Conservation (phyloP, 768 basidiomycete species). For the Hirschioporus abietinus region DNA sequence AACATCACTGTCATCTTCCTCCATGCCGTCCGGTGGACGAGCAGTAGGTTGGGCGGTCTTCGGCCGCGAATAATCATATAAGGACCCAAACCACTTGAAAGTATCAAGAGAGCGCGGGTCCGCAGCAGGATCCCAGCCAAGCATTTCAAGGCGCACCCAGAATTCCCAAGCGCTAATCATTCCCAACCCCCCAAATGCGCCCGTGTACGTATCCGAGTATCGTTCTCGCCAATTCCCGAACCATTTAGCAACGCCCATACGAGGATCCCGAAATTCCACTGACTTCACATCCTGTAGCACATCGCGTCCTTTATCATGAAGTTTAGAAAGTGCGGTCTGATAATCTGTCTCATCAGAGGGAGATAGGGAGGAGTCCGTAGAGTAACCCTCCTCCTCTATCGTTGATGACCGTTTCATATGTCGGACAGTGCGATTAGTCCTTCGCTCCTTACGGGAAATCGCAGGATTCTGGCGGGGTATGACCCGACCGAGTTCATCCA, state of each 20-base stretch:
- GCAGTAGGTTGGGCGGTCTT: constrained; percentile 4
- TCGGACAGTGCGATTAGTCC: constrained; percentile 53
- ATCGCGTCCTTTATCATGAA: constrained; percentile 45
- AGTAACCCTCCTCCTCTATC: constrained; percentile 69
- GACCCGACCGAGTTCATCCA: constrained; percentile 59
- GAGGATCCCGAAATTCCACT: constrained; percentile 79
- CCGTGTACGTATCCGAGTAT: constrained; percentile 76
- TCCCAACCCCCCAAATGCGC: constrained; percentile 87
- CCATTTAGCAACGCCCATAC: constrained; percentile 56
- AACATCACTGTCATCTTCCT: constrained; percentile 33
- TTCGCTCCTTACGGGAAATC: constrained; percentile 46
- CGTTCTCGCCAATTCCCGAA: constrained; percentile 70
- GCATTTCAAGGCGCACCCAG: constrained; percentile 81
- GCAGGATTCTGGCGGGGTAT: constrained; percentile 42
- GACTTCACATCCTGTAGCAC: constrained; percentile 79
- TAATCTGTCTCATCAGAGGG: constrained; percentile 69
- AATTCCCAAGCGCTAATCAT: constrained; percentile 92
- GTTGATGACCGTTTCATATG: constrained; percentile 37
- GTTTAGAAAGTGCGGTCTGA: constrained; percentile 47
- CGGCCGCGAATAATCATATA: constrained; percentile 74
- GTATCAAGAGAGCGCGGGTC: constrained; percentile 58
- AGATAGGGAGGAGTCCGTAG: constrained; percentile 74
- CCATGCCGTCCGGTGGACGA: constrained; percentile 17
- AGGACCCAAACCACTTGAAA: constrained; percentile 77
- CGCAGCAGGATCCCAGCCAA: constrained; percentile 87